Evolutionary conservation across 345 rosid species (phyloP).

Genomic region (Brassica rapa): DNA sequence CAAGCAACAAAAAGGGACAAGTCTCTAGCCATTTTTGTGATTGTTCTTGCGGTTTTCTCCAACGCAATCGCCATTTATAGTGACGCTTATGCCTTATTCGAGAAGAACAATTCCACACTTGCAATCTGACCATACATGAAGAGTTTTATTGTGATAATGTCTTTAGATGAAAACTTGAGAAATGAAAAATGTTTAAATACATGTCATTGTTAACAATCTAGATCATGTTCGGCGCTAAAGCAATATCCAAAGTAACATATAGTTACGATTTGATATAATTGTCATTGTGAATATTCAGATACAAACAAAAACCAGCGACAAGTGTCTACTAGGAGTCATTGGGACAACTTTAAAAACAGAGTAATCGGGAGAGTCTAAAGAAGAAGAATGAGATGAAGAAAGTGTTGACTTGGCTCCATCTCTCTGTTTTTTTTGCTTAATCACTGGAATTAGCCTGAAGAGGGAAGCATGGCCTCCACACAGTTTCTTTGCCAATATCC

Average conservation of each 20-base stretch:
- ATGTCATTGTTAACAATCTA: background rate
- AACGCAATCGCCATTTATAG: slow-evolving; percentile 75
- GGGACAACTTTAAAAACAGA: slow-evolving; percentile 11
- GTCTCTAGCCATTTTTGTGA: slow-evolving; percentile 61
- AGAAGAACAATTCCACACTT: slow-evolving; percentile 38
- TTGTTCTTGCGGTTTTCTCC: slow-evolving; percentile 74
- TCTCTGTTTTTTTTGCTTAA: background rate
- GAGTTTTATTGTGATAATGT: background rate
- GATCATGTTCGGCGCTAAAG: background rate
- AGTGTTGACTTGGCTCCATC: slow-evolving; percentile 12
- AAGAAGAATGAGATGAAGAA: background rate
- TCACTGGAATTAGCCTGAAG: slow-evolving; percentile 29
- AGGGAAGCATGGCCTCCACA: slow-evolving; percentile 84
- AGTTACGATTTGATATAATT: background rate
- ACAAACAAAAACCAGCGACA: slow-evolving; percentile 4
- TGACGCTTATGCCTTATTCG: slow-evolving; percentile 66
- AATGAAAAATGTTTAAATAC: background rate
- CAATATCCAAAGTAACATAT: slow-evolving; percentile 2
- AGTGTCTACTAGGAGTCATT: slow-evolving; percentile 14
- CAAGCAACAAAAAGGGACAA: slow-evolving; percentile 74
- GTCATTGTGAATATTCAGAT: background rate
- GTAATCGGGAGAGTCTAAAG: slow-evolving; percentile 12
- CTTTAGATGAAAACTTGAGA: background rate
- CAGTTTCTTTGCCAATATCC: slow-evolving; percentile 77
- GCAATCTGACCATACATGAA: background rate